Conservation (phyloP, 208 protist species). For the Acanthamoeba lenticulata region DNA sequence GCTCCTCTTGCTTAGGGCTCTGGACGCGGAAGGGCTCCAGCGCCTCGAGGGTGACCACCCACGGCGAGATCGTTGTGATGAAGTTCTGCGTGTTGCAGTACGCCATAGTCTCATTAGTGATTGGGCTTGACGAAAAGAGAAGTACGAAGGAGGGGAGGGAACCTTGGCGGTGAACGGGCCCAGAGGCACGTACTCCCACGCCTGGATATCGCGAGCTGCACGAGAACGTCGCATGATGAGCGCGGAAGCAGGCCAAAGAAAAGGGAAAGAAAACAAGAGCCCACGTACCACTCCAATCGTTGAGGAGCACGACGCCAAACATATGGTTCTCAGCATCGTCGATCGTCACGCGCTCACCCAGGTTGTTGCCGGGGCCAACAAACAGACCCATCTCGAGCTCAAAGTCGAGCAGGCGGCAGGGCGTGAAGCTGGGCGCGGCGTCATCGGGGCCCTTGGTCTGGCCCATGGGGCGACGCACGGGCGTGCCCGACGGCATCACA, state of each 20-base stretch:
- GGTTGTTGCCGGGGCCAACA: constrained; percentile 84
- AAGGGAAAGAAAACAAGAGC: background rate
- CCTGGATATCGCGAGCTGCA: constrained; percentile 89
- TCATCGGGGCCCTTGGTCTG: constrained; percentile 82
- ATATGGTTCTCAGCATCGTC: constrained; percentile 87
- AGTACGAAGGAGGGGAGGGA: background rate
- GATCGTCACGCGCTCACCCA: constrained; percentile 88
- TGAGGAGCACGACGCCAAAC: constrained; percentile 91
- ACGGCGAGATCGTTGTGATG: constrained; percentile 91
- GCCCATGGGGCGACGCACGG: constrained; percentile 86
- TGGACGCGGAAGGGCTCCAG: constrained; percentile 86
- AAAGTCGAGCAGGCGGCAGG: constrained; percentile 87
- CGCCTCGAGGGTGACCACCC: constrained; percentile 92
- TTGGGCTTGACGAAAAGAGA: background rate
- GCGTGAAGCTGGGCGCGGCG: constrained; percentile 74
- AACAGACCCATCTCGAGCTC: constrained; percentile 91
- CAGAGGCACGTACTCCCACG: constrained; percentile 92
- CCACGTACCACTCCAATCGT: constrained; percentile 90
- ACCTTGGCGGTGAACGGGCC: constrained; percentile 91
- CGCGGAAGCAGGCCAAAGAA: background rate
- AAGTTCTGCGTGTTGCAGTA: constrained; percentile 81
- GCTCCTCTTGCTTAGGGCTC: constrained; percentile 75
- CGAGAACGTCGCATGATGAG: background rate
- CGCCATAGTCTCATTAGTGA: background rate
- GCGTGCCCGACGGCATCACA: constrained; percentile 88